Percentiles rank a stretch among this genome's conserved stretches.
These are phyloP conservation scores for Trypanosoma melophagium DNA, from an alignment of 208 protist genomes.

Conservation along the genomic window DNA sequence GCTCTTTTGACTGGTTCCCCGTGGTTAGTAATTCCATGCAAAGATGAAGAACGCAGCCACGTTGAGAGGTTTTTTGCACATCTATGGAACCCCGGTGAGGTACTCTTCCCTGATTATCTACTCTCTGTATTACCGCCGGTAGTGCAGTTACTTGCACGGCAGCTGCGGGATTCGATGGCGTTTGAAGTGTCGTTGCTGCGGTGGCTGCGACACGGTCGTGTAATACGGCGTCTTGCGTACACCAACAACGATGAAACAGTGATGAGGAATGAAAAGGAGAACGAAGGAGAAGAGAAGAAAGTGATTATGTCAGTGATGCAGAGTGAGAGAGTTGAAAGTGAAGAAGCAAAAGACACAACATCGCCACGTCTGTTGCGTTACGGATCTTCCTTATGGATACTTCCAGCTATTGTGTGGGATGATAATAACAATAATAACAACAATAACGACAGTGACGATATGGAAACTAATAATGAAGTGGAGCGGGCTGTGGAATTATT, in stretches of 20 bases:
- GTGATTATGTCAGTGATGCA: too few species aligned
- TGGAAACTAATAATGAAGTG: not conserved
- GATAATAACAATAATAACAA: not conserved
- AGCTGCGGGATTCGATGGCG: constrained; percentile 29
- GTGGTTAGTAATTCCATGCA: constrained; percentile 54
- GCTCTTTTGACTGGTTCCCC: constrained; percentile 61
- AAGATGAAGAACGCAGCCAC: constrained; percentile 22
- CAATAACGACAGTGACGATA: not conserved
- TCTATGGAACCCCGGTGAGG: constrained; percentile 5
- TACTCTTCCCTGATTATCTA: constrained; percentile 22
- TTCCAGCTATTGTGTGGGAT: constrained; percentile 22
- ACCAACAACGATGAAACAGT: not conserved
- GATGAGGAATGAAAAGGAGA: too few species aligned
- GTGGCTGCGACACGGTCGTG: constrained; percentile 18
- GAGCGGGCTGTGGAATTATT: constrained; percentile 7
- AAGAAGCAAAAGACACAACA: not conserved
- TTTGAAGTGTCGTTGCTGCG: constrained; percentile 12
- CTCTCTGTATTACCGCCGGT: constrained; percentile 5
- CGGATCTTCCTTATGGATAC: constrained; percentile 24
- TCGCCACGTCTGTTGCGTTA: constrained; percentile 24
- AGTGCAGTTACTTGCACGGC: constrained; percentile 12
- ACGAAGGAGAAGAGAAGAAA: not conserved
- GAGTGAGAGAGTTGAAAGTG: too few species aligned
- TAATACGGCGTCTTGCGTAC: constrained; percentile 4
- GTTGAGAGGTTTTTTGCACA: constrained; percentile 14